A percentile compares a stretch with the other conserved stretches of the same genome.
Conservation (phyloP, 805 yeast species). For the Zygoascus biomembranicola region DNA sequence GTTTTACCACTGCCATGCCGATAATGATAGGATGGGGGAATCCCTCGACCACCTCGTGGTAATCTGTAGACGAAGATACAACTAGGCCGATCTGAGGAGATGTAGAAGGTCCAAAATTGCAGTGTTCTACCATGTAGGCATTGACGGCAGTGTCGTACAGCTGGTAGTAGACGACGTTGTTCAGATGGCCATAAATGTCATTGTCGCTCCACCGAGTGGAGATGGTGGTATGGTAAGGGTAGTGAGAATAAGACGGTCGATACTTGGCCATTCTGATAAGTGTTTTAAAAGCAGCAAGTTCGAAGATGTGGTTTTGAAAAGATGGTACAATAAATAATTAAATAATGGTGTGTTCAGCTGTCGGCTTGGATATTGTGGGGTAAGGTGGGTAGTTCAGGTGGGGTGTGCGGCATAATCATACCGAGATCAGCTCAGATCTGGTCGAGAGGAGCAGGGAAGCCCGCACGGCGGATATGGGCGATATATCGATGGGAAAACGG, state of each 20-base stretch:
- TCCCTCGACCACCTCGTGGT: conserved; percentile 20
- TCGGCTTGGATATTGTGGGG: no score
- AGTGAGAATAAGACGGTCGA: conserved; percentile 13
- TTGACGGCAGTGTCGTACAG: conserved; percentile 15
- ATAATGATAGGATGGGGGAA: conserved; percentile 22
- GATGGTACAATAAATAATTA: no score
- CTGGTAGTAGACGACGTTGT: conserved; percentile 23
- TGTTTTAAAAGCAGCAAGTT: background rate
- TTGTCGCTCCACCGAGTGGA: conserved; percentile 23
- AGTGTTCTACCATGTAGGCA: conserved; percentile 16
- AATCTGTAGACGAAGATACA: conserved; percentile 22
- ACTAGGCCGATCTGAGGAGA: conserved; percentile 20
- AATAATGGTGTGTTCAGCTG: no score
- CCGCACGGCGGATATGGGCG: no score
- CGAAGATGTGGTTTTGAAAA: no score
- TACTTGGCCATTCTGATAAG: background rate
- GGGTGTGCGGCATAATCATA: no score
- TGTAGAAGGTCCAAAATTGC: conserved; percentile 14
- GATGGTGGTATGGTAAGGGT: conserved; percentile 10
- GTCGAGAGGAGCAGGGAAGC: no score
- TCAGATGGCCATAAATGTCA: conserved; percentile 24
- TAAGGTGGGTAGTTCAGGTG: no score
- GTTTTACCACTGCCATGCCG: conserved; percentile 21
- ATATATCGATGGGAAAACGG: no score
- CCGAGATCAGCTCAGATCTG: no score